phyloP scores from a whole-genome alignment of 1,284 basidiomycete genomes.

The Boletellus deceptivus region DNA sequence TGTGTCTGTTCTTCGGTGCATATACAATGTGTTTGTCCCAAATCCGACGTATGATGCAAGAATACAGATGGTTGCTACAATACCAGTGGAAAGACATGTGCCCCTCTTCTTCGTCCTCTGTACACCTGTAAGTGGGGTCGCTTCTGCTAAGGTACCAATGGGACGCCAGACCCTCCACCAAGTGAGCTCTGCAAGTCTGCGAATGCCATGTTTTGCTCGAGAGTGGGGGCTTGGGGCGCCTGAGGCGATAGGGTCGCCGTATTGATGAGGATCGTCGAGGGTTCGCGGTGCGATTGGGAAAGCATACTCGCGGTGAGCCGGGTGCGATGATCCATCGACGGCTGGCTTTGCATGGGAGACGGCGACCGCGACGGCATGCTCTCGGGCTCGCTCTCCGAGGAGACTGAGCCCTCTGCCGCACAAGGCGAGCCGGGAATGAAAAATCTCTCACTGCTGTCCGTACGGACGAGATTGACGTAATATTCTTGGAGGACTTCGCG shows the following conservation, averaged over 20 bases:
- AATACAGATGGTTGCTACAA: slow-evolving; percentile 8
- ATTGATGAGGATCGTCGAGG: slow-evolving; percentile 51
- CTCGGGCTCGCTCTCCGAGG: slow-evolving; percentile 56
- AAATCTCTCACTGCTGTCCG: slow-evolving; percentile 63
- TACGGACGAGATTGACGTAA: slow-evolving; percentile 79
- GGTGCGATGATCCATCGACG: slow-evolving; percentile 11
- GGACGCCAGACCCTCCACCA: slow-evolving; percentile 13
- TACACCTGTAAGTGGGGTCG: neutral
- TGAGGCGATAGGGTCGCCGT: slow-evolving; percentile 48
- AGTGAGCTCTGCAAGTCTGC: slow-evolving; percentile 58
- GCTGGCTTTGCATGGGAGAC: slow-evolving; percentile 40
- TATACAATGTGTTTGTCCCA: slow-evolving; percentile 17
- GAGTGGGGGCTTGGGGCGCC: slow-evolving; percentile 55
- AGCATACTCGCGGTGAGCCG: slow-evolving; percentile 19
- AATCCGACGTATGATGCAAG: slow-evolving; percentile 14
- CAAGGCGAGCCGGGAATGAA: slow-evolving; percentile 43
- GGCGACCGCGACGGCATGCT: slow-evolving; percentile 54
- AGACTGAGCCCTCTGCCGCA: slow-evolving; percentile 6
- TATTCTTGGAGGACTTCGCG: slow-evolving; percentile 80
- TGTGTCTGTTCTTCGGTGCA: slow-evolving; percentile 27
- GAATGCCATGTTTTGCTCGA: slow-evolving; percentile 81
- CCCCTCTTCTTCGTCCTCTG: neutral
- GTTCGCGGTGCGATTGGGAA: slow-evolving; percentile 30
- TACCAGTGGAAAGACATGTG: neutral
- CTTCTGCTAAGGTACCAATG: slow-evolving; percentile 5